Evolutionary conservation across 352 stramenopile species (phyloP), one percentile per base, ranked within the genome.

Genomic region (Pythium guiyangense): DNA sequence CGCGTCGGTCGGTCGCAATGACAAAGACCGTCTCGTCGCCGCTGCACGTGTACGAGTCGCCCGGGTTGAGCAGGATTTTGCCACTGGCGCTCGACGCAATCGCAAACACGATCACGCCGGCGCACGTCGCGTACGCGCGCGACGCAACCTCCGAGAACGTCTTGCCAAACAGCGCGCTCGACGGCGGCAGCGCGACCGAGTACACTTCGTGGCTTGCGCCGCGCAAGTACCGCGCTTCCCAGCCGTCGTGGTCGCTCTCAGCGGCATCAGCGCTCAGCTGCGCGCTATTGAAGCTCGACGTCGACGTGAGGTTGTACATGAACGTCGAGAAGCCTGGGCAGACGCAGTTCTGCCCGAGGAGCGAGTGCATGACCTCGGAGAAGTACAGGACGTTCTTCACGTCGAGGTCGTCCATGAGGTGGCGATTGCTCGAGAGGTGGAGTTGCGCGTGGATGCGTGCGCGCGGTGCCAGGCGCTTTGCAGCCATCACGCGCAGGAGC

Each of bases 251-350:
- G 18, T 57, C 63, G 18, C 63, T 56, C 47, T 79, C 57, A 35
- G 20, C 20, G 5, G 69, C 63, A 6, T 60, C 66, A 12, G 63
- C 56, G 10, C 8, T 29, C 9, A 29, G 14, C 29, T 53, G 29
- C 0, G 73, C 51, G 12, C 55, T 63, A 56, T 82, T 74, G 45
- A 81, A 88, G 51, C 81, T 92, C 9, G 84, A 92, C 10, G 82
- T 91, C 4, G 80, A 87, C 27, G 84, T 94, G 31, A 94, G 60
- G 43, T 89, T 92, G 64, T 94, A 94, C 43, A 94, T 90, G 60
- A 94, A 84, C 12, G 84, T 94, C 2, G 84, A 92, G 49, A 94
- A 94, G 5, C 82, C 84, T 11, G 84, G 84, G 34, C 84, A 94
- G 49, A 92, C 75, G 49, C 84, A 94, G 69, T 92, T 92, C 61